Percentiles rank a stretch among this genome's conserved stretches.
phyloP scores from a whole-genome alignment of 2,329 filamentous ascomycete genomes.

The Aspergillus sp. region DNA sequence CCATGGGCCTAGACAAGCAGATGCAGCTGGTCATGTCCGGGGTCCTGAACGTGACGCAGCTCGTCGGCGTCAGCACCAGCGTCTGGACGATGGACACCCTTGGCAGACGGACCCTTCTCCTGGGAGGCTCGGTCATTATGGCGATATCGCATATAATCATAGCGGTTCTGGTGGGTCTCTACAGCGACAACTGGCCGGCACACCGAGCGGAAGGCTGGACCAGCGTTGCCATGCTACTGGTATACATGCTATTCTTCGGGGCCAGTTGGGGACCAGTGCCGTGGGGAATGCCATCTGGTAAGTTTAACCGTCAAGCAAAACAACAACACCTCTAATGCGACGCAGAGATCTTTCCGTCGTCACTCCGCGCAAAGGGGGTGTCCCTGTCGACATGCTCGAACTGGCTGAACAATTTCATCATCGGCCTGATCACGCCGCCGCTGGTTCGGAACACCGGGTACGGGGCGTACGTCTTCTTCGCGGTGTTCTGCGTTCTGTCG shows the following conservation, averaged over 20 bases:
- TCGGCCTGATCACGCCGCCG: conserved; percentile 57
- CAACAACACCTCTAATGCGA: conserved; percentile 12
- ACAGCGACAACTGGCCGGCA: conserved; percentile 40
- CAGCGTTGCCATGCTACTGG: conserved; percentile 50
- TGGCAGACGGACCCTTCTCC: conserved; percentile 39
- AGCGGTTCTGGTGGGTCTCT: conserved; percentile 46
- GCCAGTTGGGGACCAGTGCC: conserved; percentile 48
- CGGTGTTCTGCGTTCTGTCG: conserved; percentile 43
- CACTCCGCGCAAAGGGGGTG: conserved; percentile 55
- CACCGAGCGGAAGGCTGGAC: conserved; percentile 47
- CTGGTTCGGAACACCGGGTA: conserved; percentile 50
- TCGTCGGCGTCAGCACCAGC: conserved; percentile 38
- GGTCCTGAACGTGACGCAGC: conserved; percentile 43
- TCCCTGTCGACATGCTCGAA: conserved; percentile 55
- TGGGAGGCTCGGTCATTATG: conserved; percentile 40
- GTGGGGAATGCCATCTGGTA: conserved; percentile 34
- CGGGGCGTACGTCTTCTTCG: conserved; percentile 52
- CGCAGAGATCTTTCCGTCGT: conserved; percentile 55
- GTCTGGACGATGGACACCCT: conserved; percentile 43
- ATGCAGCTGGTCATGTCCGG: conserved; percentile 46
- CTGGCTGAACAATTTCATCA: conserved; percentile 58
- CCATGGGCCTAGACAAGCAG: conserved; percentile 35
- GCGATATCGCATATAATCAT: conserved; percentile 42
- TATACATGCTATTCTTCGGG: conserved; percentile 56
- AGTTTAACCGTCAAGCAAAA: neutral